These are phyloP conservation scores for Combretum micranthum DNA, from an alignment of 345 rosid species.

Conservation along the genomic window DNA sequence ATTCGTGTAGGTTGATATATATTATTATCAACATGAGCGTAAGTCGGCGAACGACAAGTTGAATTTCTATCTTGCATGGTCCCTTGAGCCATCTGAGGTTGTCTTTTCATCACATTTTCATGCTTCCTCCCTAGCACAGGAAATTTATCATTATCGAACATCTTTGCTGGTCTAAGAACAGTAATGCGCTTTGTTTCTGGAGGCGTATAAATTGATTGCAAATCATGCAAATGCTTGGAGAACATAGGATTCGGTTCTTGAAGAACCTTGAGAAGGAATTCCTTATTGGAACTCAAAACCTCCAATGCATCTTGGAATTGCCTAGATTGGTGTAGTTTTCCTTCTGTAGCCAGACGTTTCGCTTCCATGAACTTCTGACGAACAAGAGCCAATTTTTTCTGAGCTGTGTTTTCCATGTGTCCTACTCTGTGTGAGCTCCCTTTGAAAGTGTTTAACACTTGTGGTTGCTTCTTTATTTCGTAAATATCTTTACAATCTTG, in stretches of 20 bases:
- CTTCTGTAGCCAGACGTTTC: constrained; percentile 13
- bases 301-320: constrained; percentile 18
- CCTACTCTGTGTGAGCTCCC: constrained; percentile 42
- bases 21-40: constrained; percentile 35
- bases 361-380: constrained; percentile 44
- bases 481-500: constrained; percentile 55
- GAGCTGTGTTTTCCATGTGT: constrained; percentile 22
- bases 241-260: constrained; percentile 30
- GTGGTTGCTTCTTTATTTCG: constrained; percentile 66
- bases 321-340: constrained; percentile 14
- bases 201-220: constrained; percentile 25
- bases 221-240: constrained; percentile 27
- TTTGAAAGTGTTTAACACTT: constrained; percentile 31
- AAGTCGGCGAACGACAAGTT: constrained; percentile 31
- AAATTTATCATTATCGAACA: constrained; percentile 50
- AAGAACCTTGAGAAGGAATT: constrained; percentile 30
- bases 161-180: constrained; percentile 71
- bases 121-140: constrained; percentile 31
- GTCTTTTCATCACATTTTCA: constrained; percentile 39
- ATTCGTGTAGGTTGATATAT: constrained; percentile 70
- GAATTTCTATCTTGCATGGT: constrained; percentile 36
- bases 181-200: constrained; percentile 10
- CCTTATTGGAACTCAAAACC: constrained; percentile 25
- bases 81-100: constrained; percentile 34
- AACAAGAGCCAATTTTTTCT: constrained; percentile 57